Percentiles rank a stretch among this genome's conserved stretches.
These are phyloP conservation scores for Crithidia expoeki DNA, from an alignment of 208 protist genomes.

Conservation along the genomic window DNA sequence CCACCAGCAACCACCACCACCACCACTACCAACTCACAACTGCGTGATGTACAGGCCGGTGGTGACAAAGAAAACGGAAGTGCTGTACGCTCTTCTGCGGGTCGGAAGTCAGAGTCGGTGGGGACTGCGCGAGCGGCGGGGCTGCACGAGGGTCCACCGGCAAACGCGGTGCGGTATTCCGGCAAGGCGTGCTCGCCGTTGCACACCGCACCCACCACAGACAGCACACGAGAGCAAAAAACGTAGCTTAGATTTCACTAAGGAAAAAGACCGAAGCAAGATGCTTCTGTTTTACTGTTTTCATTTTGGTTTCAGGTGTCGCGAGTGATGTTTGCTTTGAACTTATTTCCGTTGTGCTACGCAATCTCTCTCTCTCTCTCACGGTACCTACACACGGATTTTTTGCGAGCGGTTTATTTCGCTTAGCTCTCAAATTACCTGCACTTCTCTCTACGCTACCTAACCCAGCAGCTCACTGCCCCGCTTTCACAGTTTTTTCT, in stretches of 20 bases:
- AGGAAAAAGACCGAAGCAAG: too few relatives aligned
- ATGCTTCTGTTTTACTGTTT: too few relatives aligned
- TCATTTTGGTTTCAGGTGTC: neutral
- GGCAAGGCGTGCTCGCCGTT: slow-evolving; percentile 23
- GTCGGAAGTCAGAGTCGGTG: slow-evolving; percentile 4
- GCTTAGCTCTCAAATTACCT: too few relatives aligned
- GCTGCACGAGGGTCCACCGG: slow-evolving; percentile 17
- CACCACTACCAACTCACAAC: too few relatives aligned
- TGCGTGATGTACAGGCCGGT: neutral
- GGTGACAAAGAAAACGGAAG: slow-evolving; percentile 24
- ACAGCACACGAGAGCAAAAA: neutral
- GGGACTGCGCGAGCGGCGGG: neutral
- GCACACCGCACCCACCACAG: neutral
- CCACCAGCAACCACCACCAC: neutral
- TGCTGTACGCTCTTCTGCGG: neutral
- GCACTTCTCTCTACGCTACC: too few relatives aligned
- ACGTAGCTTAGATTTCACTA: slow-evolving; percentile 2
- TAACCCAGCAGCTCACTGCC: too few relatives aligned
- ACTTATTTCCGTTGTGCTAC: too few relatives aligned
- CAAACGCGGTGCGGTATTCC: slow-evolving; percentile 11
- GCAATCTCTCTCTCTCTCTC: too few relatives aligned
- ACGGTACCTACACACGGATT: too few relatives aligned
- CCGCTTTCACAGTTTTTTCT: too few relatives aligned
- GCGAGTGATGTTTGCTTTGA: too few relatives aligned
- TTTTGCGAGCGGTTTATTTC: too few relatives aligned